Evolutionary conservation across 768 basidiomycete species (phyloP).

Genomic region (Lactarius sp.): DNA sequence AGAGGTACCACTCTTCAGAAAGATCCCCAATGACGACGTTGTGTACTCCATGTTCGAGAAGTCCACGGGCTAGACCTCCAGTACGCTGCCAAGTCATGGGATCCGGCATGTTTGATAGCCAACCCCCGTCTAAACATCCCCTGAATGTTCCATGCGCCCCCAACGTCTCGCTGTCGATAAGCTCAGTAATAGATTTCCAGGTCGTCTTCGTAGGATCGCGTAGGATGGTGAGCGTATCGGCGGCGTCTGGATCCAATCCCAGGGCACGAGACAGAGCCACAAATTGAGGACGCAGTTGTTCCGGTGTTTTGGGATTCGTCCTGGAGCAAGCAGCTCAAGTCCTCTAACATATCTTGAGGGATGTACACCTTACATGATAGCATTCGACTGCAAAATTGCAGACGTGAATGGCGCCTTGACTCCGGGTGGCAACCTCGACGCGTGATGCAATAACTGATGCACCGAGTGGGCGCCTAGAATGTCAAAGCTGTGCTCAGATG

Average conservation of each 20-base stretch:
- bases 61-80: slow-evolving; percentile 50
- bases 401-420: slow-evolving; percentile 58
- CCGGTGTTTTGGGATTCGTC: slow-evolving; percentile 49
- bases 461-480: slow-evolving; percentile 62
- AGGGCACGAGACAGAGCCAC: slow-evolving; percentile 55
- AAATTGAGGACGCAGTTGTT: slow-evolving; percentile 58
- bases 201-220: slow-evolving; percentile 46
- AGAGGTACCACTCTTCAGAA: slow-evolving; percentile 73
- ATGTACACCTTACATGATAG: slow-evolving; percentile 48
- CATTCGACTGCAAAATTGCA: slow-evolving; percentile 68
- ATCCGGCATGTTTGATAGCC: slow-evolving; percentile 49
- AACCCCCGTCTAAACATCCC: slow-evolving; percentile 55
- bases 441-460: slow-evolving; percentile 68
- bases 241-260: slow-evolving; percentile 47
- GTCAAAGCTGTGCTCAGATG: neutral
- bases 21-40: slow-evolving; percentile 65
- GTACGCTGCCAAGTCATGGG: slow-evolving; percentile 66
- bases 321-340: slow-evolving; percentile 33
- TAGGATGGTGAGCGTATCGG: slow-evolving; percentile 47
- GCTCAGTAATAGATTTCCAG: slow-evolving; percentile 45
- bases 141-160: slow-evolving; percentile 64
- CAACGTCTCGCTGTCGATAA: slow-evolving; percentile 53
- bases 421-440: slow-evolving; percentile 54
- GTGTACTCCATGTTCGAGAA: slow-evolving; percentile 53
- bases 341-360: neutral